These are phyloP conservation scores for Hordeum pubiflorum DNA, from an alignment of 202 grass and related monocot genomes.

Conservation along the genomic window DNA sequence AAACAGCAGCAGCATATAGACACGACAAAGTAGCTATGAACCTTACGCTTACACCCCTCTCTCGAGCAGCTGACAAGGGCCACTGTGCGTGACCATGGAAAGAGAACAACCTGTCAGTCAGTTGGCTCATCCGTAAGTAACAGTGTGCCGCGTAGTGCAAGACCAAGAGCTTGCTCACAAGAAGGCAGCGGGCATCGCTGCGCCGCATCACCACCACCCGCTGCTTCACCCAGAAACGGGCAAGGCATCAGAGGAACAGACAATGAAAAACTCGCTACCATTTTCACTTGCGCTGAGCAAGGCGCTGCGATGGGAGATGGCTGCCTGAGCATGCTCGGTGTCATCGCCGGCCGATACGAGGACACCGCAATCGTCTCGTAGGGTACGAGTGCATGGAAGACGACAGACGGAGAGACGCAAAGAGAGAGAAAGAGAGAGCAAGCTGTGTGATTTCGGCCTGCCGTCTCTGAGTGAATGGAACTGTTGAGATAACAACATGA, in stretches of 20 bases:
- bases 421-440: not conserved
- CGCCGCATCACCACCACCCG: not conserved
- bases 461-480: not conserved
- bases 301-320: not conserved
- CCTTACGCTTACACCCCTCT: not conserved
- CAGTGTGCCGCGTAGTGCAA: not conserved
- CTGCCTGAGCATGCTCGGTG: not conserved
- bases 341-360: slow-evolving; percentile 1
- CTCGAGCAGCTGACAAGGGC: slow-evolving; percentile 21
- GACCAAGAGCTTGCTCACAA: not conserved
- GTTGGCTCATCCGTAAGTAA: too few species aligned
- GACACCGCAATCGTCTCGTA: not conserved
- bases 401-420: not conserved
- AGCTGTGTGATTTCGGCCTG: not conserved
- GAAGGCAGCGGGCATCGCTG: not conserved
- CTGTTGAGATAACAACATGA: slow-evolving; percentile 34
- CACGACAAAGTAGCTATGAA: not conserved
- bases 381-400: not conserved
- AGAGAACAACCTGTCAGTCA: slow-evolving; percentile 17
- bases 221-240: too few species aligned
- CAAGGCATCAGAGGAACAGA: too few species aligned
- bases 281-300: not conserved
- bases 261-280: not conserved
- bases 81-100: slow-evolving; percentile 50
- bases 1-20: not conserved